phyloP scores from a whole-genome alignment of 179 eudicot genomes.

The Dionaea muscipula region DNA sequence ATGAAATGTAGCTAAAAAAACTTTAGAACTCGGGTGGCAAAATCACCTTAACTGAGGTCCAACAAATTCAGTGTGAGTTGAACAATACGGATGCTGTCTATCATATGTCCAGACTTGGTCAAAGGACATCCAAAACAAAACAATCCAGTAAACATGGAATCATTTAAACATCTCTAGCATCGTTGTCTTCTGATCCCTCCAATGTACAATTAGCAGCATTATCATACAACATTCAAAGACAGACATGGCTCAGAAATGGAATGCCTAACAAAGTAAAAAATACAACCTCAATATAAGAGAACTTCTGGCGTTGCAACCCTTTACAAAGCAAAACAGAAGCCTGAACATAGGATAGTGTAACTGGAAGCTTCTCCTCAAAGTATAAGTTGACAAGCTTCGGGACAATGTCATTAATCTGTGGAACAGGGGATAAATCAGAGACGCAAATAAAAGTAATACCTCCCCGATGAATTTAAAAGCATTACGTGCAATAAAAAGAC shows the following conservation, averaged over 20 bases:
- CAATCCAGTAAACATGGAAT: too few species aligned
- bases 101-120: too few species aligned
- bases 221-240: neutral
- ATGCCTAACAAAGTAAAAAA: neutral
- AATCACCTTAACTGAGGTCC: too few species aligned
- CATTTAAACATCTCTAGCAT: too few species aligned
- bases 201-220: neutral
- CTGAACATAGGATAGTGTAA: slow-evolving; percentile 51
- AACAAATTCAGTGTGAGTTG: too few species aligned
- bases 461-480: too few species aligned
- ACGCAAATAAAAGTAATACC: neutral
- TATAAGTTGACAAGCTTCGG: slow-evolving; percentile 38
- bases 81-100: too few species aligned
- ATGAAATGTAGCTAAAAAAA: too few species aligned
- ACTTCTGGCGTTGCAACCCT: slow-evolving; percentile 59
- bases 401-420: slow-evolving; percentile 50
- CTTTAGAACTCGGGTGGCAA: too few species aligned
- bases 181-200: too few species aligned
- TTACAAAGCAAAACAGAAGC: slow-evolving; percentile 77
- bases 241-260: neutral
- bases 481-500: too few species aligned
- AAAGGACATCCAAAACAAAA: too few species aligned
- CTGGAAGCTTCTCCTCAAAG: slow-evolving; percentile 62
- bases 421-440: slow-evolving; percentile 3
- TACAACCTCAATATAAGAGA: slow-evolving; percentile 54